Evolutionary conservation across 148 eudicot genomes (phyloP), one percentile per base, ranked within the genome.

Genomic region (Fallopia convolvulus): DNA sequence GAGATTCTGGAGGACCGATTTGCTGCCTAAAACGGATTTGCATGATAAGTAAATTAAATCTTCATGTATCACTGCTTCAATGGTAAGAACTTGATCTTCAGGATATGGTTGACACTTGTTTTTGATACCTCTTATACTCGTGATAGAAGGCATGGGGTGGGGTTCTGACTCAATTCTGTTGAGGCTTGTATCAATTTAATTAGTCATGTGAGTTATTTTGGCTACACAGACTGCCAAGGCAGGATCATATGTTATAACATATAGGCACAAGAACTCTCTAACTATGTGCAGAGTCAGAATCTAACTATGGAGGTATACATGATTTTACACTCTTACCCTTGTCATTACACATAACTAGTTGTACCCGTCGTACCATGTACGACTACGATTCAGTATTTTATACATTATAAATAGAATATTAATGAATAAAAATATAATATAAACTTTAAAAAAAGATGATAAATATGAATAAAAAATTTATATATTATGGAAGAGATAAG

Each of bases 11-110:
- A 87, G 90, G 84, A 61, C 79, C 36, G 97, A 94, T 83, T 77
- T 92, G 50, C 98, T 94, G 30, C 98, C 98, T 0, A 94, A 86
- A 83, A 81, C 80, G 49, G 97, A 90, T 84, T 40, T 78, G 52
- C 98, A 88, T 15, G 94, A 88, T 77, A 93, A 87, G 83, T 94
- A 82, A 85, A 30, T 46, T 12, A 4, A 2, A 2, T 72, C 18
- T 30, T 12, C 74, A 7, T 42, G 4, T 39, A 15, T 63, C 70
- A 8, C 39, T 32, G 2, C 44, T 11, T 32, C 44, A 70, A 36
- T 46, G 52, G 36, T n/a, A 47, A 44, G 75, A 72, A n/a, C 75
- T 42, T 1, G 26, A 21, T 46, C 48, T 2, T 32, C 14, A 32
- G 41, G 40, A 20, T 72, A 72, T 61, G 68, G 6, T 61, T 8